Evolutionary conservation across 2,329 filamentous ascomycete genomes (phyloP).

Genomic region (Arthroderma sp.): DNA sequence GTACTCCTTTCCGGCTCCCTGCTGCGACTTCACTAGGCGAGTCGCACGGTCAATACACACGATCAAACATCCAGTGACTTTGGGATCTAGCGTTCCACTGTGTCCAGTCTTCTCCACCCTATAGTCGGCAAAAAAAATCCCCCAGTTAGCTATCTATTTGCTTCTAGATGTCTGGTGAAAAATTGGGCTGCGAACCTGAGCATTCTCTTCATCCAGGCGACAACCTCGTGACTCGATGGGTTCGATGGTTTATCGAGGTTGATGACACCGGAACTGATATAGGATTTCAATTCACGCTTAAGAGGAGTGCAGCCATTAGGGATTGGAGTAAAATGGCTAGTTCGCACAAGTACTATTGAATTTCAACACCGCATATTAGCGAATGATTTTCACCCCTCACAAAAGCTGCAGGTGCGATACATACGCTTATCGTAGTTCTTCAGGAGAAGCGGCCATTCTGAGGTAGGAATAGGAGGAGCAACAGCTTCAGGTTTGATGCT

Average conservation of each 20-base stretch:
- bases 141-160: not conserved
- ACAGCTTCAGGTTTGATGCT: slow-evolving; percentile 84
- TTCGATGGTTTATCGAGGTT: slow-evolving; percentile 98
- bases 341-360: slow-evolving; percentile 67
- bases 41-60: slow-evolving; percentile 95
- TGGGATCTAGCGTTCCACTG: slow-evolving; percentile 94
- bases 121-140: slow-evolving; percentile 6
- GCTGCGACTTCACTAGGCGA: slow-evolving; percentile 95
- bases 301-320: slow-evolving; percentile 82
- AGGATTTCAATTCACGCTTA: slow-evolving; percentile 91
- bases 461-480: slow-evolving; percentile 68
- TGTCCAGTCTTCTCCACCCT: slow-evolving; percentile 94
- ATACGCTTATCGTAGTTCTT: slow-evolving; percentile 91
- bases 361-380: slow-evolving; percentile 3
- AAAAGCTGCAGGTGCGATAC: slow-evolving; percentile 25
- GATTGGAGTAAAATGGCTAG: slow-evolving; percentile 93
- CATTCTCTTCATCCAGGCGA: slow-evolving; percentile 98
- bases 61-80: slow-evolving; percentile 91
- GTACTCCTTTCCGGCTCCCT: slow-evolving; percentile 98
- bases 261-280: slow-evolving; percentile 94
- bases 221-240: slow-evolving; percentile 95
- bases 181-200: slow-evolving; percentile 50
- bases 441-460: slow-evolving; percentile 81
- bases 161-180: not conserved
- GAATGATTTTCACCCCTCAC: not conserved